Evolutionary conservation across 2,329 filamentous ascomycete genomes (phyloP), one percentile per base, ranked within the genome.

Genomic region (Sclerotinia glacialis): DNA sequence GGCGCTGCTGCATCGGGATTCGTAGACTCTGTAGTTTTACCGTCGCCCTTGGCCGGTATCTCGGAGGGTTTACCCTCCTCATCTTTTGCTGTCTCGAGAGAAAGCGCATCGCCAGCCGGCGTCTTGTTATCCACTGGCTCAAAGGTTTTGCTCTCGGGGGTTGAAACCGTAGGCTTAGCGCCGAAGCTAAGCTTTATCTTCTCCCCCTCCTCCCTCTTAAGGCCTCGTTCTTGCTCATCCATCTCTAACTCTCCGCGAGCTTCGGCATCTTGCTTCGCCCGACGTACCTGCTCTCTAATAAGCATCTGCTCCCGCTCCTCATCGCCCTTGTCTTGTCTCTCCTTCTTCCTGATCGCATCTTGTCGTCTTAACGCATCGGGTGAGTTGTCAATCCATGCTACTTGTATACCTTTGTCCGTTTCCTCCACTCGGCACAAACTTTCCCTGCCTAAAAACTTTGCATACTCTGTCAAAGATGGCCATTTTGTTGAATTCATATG

Each of bases 401-500:
- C 88, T 74, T 93, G 90, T 50, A 98, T 74, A 0, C 92, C 95
- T 77, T 97, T 94, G 69, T 91, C 86, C 50, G 88, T 92, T 77
- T 98, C 94, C 78, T 98, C 93, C 0, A 98, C 93, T 40, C 91
- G 83, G 73, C 92, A 96, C 55, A 97, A 87, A 0, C 94, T 91
- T 77, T 98, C 93, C 28, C 90, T 81, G 0, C 94, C 93, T 1
- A 99, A 80, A 74, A 91, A 81, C 75, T 97, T 96, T 18, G 91
- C 92, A 76, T 97, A 96, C 73, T 98, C 93, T 3, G 93, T 94
- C 72, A 99, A 79, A 64, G 86, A 91, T 5, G 89, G 86, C 93
- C 93, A 98, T 74, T 89, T 89, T 0, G 95, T 98, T 9, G 92
- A 83, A 78, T 97, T 97, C 90, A 98, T 93, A 76, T 98, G 95